These are phyloP conservation scores for Pleodorina starrii DNA, from an alignment of 139 green algal species.

Conservation along the genomic window DNA sequence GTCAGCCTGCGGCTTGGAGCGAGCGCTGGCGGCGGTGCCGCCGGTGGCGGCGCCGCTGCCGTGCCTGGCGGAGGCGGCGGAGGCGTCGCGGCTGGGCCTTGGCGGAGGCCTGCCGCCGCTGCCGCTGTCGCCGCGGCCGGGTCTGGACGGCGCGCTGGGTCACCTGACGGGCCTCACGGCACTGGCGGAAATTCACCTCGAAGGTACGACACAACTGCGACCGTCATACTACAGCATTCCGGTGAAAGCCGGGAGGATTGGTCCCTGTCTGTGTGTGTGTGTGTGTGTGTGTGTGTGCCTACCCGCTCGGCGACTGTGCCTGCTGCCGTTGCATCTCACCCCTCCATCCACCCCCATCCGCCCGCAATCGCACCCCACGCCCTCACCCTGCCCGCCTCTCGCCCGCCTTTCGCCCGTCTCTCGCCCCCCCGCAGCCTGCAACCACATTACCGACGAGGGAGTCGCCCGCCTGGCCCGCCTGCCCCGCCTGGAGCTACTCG, in stretches of 20 bases:
- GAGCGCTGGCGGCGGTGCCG: not conserved
- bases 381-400: too few species aligned
- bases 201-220: slow-evolving; percentile 20
- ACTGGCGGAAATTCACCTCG: slow-evolving; percentile 23
- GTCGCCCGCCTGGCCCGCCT: slow-evolving; percentile 42
- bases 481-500: slow-evolving; percentile 52
- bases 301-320: too few species aligned
- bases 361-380: too few species aligned
- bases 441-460: slow-evolving; percentile 54
- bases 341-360: too few species aligned
- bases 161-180: slow-evolving; percentile 36
- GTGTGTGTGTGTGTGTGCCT: too few species aligned
- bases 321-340: too few species aligned
- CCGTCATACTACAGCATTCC: not conserved
- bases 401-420: not conserved
- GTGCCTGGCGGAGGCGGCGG: not conserved
- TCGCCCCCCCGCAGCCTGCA: slow-evolving; percentile 28
- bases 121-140: not conserved
- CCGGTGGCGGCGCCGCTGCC: not conserved
- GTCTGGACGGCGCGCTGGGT: slow-evolving; percentile 28
- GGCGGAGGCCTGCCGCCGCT: not conserved
- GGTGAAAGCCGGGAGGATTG: not conserved
- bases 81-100: not conserved
- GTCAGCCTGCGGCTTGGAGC: not conserved
- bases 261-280: not conserved